These are phyloP conservation scores for Lentinula edodes DNA, from an alignment of 768 basidiomycete genomes.

Conservation along the genomic window DNA sequence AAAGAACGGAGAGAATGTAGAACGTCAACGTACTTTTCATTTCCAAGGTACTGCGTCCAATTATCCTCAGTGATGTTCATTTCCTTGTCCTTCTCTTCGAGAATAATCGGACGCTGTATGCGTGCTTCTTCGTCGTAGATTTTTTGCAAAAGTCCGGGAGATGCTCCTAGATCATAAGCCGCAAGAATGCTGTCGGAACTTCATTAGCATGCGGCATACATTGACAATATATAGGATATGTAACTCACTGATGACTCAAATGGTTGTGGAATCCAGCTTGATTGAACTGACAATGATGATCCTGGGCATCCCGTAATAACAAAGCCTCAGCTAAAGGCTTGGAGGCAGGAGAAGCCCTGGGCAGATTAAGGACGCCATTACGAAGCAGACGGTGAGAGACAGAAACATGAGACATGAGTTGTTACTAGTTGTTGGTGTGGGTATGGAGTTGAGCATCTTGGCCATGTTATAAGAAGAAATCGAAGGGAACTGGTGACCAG, in stretches of 20 bases:
- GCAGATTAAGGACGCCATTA: slow-evolving; percentile 38
- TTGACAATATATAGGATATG: background rate
- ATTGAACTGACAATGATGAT: slow-evolving; percentile 47
- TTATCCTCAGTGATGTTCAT: slow-evolving; percentile 36
- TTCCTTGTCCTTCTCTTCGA: slow-evolving; percentile 27
- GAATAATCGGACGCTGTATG: slow-evolving; percentile 32
- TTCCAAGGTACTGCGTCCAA: slow-evolving; percentile 45
- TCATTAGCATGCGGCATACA: background rate
- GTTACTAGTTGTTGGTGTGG: too few relatives aligned
- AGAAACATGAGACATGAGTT: background rate
- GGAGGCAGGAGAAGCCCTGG: slow-evolving; percentile 38
- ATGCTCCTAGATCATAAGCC: slow-evolving; percentile 51
- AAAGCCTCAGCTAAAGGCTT: slow-evolving; percentile 38
- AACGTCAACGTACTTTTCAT: slow-evolving; percentile 31
- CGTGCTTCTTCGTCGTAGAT: slow-evolving; percentile 40
- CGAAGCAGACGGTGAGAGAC: slow-evolving; percentile 6
- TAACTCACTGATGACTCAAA: slow-evolving; percentile 50
- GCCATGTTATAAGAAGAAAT: too few relatives aligned
- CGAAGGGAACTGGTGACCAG: too few relatives aligned
- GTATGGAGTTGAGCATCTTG: background rate
- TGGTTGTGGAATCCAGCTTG: slow-evolving; percentile 49
- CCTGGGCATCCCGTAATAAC: slow-evolving; percentile 40
- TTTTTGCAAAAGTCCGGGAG: slow-evolving; percentile 37
- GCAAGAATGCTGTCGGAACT: slow-evolving; percentile 37
- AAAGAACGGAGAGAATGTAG: too few relatives aligned